Evolutionary conservation across 2,329 filamentous ascomycete species (phyloP), one percentile per base, ranked within the genome.

Genomic region (Colletotrichum lindemuthianum): DNA sequence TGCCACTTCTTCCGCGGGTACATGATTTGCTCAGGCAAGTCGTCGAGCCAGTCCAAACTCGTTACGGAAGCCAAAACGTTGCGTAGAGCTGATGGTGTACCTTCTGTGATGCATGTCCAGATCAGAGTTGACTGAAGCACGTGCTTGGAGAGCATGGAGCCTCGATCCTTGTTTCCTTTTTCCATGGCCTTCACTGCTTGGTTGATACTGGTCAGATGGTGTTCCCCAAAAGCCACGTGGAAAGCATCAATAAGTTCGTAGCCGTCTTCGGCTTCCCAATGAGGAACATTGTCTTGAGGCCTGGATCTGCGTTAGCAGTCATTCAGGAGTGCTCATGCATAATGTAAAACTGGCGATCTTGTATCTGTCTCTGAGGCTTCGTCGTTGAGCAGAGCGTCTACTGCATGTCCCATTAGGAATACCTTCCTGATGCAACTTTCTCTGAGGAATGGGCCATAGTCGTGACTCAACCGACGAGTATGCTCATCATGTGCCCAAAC

Each of bases 81-180:
- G 10, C 41, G 52, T 3, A 55, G 40, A 2, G 52, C 52, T 2
- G 16, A 33, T 4, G 52, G 41, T 2, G 52, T 2, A 8, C 16
- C 41, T 2, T 55, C 52, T 8, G 52, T 37, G 7, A 55, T 45
- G 40, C 52, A 55, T 55, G 52, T 45, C 52, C 52, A 55, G 11
- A 55, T 32, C 32, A 55, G 24, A 11, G 41, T 44, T 8, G 52
- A 6, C 2, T 15, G 12, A 2, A 39, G 52, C 10, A 24, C 40
- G 2, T n/a, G 4, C 13, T 24, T 15, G 10, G 40, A 55, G 41
- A 55, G 52, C 32, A 55, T 37, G 13, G 52, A 45, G 5, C 16
- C 32, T 5, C 40, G 40, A 3, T 45, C 41, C 4, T 4, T 13
- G 11, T 55, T 39, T 10, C 40, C 33, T 9, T 16, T 10, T n/a